Evolutionary conservation across 2,329 filamentous ascomycete species (phyloP), one percentile per base, ranked within the genome.

Genomic region (Hypoxylon sp.): DNA sequence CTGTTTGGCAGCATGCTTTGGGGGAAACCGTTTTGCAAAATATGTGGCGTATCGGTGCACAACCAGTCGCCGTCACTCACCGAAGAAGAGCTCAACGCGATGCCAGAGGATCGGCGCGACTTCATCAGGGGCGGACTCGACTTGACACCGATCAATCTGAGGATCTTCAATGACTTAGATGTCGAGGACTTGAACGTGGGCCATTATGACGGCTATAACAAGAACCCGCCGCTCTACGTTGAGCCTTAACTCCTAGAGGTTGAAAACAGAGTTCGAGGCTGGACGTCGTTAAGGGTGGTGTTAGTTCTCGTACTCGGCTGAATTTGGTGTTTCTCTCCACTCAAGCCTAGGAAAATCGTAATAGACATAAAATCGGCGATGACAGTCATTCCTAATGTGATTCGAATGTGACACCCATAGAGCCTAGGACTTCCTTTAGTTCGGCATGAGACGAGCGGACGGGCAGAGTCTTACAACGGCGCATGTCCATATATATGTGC

Each of bases 11-110:
- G 61, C 25, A 67, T 69, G 1, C 17, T 80, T 2, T 71, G 78
- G 46, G 67, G 62, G 65, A 86, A 86, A 79, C 74, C 74, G 1
- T 87, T 87, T 67, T 88, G 85, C 79, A 81, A 80, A 71, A 67
- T 80, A 61, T 88, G 85, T 70, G 85, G 84, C 63, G 80, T 86
- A 20, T 72, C 76, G n/a, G 22, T 87, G 44, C 77, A 75, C 49
- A 83, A 82, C 66, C 63, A 75, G 8, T 27, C 59, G 2, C 72
- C 68, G 8, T 46, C 75, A 1, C 22, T 80, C 17, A 77, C 78
- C 0, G 79, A 80, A 8, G 83, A 82, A n/a, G 71, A 81, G 55
- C 8, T 80, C 11, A 79, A 77, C 3, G 71, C 72, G 11, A 59
- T 84, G 66, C 66, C 79, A 0, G 77, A 81, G 35, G 6, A 22